A percentile compares a stretch with the other conserved stretches of the same genome.
Conservation (phyloP, 768 basidiomycete genomes). For the Hydnomerulius pinastri region DNA sequence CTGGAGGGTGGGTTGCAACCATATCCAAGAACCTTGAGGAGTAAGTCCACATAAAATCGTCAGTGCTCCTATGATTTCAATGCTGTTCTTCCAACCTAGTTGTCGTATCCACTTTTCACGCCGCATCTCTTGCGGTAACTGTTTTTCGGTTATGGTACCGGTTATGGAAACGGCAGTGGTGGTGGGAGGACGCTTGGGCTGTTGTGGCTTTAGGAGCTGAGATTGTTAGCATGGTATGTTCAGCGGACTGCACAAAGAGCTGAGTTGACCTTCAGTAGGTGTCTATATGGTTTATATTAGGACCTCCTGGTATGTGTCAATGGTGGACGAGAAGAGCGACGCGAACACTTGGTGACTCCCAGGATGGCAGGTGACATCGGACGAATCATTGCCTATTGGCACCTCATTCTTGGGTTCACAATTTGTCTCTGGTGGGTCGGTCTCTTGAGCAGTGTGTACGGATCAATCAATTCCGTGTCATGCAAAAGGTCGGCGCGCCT, state of each 20-base stretch:
- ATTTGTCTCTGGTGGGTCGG: conserved; percentile 9
- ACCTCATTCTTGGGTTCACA: conserved; percentile 1
- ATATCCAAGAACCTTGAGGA: neutral
- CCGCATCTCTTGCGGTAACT: neutral
- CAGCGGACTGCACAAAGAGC: neutral
- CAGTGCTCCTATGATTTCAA: neutral
- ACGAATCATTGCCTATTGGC: conserved; percentile 8
- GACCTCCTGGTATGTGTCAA: neutral
- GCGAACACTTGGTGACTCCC: neutral
- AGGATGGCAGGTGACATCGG: neutral
- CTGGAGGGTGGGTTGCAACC: neutral
- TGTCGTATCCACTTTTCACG: conserved; percentile 2
- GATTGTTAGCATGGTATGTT: neutral
- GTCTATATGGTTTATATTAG: conserved; percentile 6
- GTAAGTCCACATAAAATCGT: neutral
- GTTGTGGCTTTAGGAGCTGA: neutral
- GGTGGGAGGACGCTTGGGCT: conserved; percentile 14
- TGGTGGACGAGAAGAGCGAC: neutral
- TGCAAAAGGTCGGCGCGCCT: conserved; percentile 5
- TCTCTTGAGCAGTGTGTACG: neutral
- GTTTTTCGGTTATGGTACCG: conserved; percentile 10
- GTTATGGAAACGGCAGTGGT: neutral
- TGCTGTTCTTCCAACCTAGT: neutral
- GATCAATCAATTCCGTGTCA: neutral
- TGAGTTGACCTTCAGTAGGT: neutral